phyloP scores from a whole-genome alignment of 352 stramenopile genomes.

The Phytophthora macrochlamydospora region DNA sequence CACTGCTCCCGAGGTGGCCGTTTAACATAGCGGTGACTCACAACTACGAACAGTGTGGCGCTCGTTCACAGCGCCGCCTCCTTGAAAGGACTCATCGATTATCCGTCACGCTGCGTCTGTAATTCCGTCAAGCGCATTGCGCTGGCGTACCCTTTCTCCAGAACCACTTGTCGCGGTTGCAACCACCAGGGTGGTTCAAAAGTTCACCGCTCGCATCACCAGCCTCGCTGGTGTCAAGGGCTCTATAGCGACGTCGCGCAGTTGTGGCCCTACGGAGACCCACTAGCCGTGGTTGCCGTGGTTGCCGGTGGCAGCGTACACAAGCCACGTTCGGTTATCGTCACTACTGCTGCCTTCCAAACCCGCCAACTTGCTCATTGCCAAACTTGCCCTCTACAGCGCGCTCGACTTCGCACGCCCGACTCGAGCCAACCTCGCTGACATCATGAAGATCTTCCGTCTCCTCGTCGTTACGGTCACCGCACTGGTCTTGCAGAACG shows the following conservation, averaged over 20 bases:
- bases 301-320: background rate
- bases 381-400: slow-evolving; percentile 17
- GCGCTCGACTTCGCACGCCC: background rate
- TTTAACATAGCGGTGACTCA: background rate
- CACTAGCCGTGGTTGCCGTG: background rate
- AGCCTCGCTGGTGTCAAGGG: background rate
- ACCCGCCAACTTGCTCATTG: slow-evolving; percentile 10
- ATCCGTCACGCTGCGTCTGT: background rate
- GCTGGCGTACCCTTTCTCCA: slow-evolving; percentile 3
- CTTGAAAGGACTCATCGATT: slow-evolving; percentile 1
- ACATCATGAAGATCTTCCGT: slow-evolving; percentile 27
- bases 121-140: background rate
- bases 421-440: too few species aligned
- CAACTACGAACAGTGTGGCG: background rate
- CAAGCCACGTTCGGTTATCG: background rate
- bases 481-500: slow-evolving; percentile 28
- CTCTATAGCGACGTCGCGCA: background rate
- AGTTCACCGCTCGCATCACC: background rate
- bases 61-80: background rate
- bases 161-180: slow-evolving; percentile 7
- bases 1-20: background rate
- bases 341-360: background rate
- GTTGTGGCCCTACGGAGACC: background rate
- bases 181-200: slow-evolving; percentile 6
- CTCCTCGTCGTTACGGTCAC: slow-evolving; percentile 18